These are phyloP conservation scores for Clonostachys rosea DNA, from an alignment of 2,329 filamentous ascomycete genomes.

Conservation along the genomic window DNA sequence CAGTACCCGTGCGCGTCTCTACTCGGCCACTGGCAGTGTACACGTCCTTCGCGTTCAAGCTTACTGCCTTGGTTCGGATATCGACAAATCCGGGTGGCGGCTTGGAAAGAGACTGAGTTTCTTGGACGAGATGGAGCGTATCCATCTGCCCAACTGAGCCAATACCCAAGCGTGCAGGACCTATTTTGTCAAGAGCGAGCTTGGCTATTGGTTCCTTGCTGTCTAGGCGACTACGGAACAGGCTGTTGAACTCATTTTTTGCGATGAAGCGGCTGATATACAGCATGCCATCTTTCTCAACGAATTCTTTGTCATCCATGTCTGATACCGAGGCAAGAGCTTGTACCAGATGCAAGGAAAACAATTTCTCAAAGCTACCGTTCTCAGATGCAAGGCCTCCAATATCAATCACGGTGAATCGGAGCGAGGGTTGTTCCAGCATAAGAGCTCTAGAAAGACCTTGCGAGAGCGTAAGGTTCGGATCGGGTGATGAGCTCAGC, in stretches of 20 bases:
- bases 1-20: conserved; percentile 11
- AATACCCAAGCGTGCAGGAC: background rate
- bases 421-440: conserved; percentile 3
- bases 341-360: too few species aligned
- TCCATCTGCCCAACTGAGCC: background rate
- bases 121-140: background rate
- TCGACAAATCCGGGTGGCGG: conserved; percentile 14
- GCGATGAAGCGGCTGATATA: background rate
- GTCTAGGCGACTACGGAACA: background rate
- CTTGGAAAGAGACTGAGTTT: background rate
- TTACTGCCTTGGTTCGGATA: conserved; percentile 12
- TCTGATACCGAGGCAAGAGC: background rate
- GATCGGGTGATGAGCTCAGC: background rate
- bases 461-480: background rate
- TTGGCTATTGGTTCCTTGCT: background rate
- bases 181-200: background rate
- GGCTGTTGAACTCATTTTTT: background rate
- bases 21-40: conserved; percentile 15
- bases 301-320: conserved; percentile 3
- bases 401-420: background rate
- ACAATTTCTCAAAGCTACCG: too few species aligned
- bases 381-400: background rate
- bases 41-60: conserved; percentile 13
- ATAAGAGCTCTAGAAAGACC: conserved; percentile 2
- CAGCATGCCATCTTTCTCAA: background rate